These are phyloP conservation scores for Alternaria brassicicola DNA, from an alignment of 2,329 filamentous ascomycete genomes.

Conservation along the genomic window DNA sequence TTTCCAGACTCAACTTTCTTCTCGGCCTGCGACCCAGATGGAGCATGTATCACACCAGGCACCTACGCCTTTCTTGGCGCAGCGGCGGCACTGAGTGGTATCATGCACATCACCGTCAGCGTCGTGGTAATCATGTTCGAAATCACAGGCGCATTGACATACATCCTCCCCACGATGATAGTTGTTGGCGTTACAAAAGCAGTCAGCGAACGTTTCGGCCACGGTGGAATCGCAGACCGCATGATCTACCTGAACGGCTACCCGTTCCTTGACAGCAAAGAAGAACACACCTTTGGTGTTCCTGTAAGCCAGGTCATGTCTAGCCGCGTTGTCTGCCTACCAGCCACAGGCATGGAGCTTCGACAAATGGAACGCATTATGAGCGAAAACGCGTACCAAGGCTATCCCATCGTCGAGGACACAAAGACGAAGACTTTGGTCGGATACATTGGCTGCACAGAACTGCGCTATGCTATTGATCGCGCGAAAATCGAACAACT, in stretches of 20 bases:
- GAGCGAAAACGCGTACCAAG: conserved; percentile 81
- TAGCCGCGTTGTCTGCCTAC: conserved; percentile 73
- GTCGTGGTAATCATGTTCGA: conserved; percentile 99
- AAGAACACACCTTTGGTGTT: conserved; percentile 95
- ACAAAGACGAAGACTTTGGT: conserved; percentile 72
- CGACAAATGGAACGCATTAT: conserved; percentile 79
- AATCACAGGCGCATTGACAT: conserved; percentile 93
- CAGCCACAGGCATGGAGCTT: conserved; percentile 74
- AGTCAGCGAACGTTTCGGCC: conserved; percentile 88
- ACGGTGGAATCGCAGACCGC: conserved; percentile 93
- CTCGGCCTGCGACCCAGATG: conserved; percentile 83
- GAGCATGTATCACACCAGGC: conserved; percentile 94
- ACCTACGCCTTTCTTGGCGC: conserved; percentile 97
- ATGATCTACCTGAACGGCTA: conserved; percentile 99
- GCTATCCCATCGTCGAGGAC: conserved; percentile 89
- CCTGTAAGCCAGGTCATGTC: conserved; percentile 92
- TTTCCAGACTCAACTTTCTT: conserved; percentile 87
- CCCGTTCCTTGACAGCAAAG: conserved; percentile 95
- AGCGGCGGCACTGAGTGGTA: conserved; percentile 87
- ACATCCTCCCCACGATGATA: conserved; percentile 98
- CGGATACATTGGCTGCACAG: conserved; percentile 91
- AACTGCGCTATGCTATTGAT: conserved; percentile 88
- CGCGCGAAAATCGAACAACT: conserved; percentile 68
- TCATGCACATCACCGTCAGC: conserved; percentile 97
- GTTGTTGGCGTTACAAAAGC: conserved; percentile 97